These are phyloP conservation scores for Russula griseocarnosa DNA, from an alignment of 768 basidiomycete genomes.

Conservation along the genomic window DNA sequence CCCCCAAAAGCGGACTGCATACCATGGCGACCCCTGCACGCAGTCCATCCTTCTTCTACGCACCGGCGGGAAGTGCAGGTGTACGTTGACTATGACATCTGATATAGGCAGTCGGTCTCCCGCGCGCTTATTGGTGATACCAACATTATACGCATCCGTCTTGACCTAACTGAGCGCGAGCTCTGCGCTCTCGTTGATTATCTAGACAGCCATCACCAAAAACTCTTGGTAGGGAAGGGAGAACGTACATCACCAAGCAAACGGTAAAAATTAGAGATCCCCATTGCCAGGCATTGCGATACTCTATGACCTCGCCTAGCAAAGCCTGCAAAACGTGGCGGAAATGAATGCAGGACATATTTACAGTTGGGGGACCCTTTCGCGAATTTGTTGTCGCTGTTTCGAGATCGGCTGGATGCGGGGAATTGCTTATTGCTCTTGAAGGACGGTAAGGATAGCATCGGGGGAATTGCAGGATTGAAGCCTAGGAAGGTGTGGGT, in stretches of 20 bases:
- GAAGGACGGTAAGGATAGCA: too few relatives aligned
- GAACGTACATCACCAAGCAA: constrained; percentile 70
- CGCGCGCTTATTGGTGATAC: constrained; percentile 63
- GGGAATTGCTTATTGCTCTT: too few relatives aligned
- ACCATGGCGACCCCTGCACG: constrained; percentile 87
- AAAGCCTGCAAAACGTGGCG: too few relatives aligned
- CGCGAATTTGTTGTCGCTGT: too few relatives aligned
- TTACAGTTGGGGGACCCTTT: too few relatives aligned
- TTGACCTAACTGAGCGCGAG: constrained; percentile 92
- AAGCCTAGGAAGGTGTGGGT: too few relatives aligned
- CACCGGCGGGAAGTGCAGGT: constrained; percentile 89
- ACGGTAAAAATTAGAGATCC: constrained; percentile 70
- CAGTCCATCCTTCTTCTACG: constrained; percentile 91
- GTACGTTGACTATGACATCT: constrained; percentile 65
- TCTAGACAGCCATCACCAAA: not conserved
- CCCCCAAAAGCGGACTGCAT: too few relatives aligned
- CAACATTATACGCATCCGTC: constrained; percentile 75
- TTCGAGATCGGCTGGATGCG: too few relatives aligned
- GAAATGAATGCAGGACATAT: too few relatives aligned
- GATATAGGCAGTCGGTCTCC: constrained; percentile 74
- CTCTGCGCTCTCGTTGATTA: constrained; percentile 85
- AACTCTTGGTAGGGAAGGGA: too few relatives aligned
- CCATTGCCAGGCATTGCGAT: constrained; percentile 73
- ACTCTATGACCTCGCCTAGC: constrained; percentile 66
- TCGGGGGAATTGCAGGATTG: too few relatives aligned